Conservation (phyloP, 345 rosid species). For the Pugionium dolabratum region DNA sequence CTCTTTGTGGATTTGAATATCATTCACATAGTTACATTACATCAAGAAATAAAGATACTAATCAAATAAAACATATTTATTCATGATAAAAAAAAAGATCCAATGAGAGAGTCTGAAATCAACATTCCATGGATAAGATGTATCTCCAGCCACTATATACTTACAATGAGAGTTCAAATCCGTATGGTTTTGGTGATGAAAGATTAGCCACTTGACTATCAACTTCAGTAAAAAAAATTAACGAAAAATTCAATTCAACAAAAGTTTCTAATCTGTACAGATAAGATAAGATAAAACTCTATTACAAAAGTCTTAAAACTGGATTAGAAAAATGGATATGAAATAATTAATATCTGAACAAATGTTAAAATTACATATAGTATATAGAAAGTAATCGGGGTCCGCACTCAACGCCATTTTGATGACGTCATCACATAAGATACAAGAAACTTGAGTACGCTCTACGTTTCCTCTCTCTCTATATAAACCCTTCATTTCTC, state of each 20-base stretch:
- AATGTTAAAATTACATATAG: conserved; percentile 22
- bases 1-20: too few species aligned
- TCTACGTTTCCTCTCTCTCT: conserved; percentile 38
- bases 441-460: conserved; percentile 35
- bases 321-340: too few species aligned
- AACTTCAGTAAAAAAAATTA: too few species aligned
- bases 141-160: too few species aligned
- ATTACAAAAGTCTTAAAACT: too few species aligned
- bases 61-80: neutral
- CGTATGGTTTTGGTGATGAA: too few species aligned
- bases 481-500: conserved; percentile 36
- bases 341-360: neutral
- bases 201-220: too few species aligned
- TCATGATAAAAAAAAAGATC: conserved; percentile 3
- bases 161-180: too few species aligned
- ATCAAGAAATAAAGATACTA: neutral
- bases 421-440: conserved; percentile 45
- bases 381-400: conserved; percentile 23
- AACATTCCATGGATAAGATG: conserved; percentile 22
- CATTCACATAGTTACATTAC: too few species aligned
- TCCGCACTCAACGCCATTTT: conserved; percentile 34
- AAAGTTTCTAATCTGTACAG: too few species aligned
- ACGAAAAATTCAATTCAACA: too few species aligned
- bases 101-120: conserved; percentile 15
- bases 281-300: too few species aligned